Base-by-base conservation (phyloP, 1,284 basidiomycete species). In the Fomitopsis pinicola region DNA sequence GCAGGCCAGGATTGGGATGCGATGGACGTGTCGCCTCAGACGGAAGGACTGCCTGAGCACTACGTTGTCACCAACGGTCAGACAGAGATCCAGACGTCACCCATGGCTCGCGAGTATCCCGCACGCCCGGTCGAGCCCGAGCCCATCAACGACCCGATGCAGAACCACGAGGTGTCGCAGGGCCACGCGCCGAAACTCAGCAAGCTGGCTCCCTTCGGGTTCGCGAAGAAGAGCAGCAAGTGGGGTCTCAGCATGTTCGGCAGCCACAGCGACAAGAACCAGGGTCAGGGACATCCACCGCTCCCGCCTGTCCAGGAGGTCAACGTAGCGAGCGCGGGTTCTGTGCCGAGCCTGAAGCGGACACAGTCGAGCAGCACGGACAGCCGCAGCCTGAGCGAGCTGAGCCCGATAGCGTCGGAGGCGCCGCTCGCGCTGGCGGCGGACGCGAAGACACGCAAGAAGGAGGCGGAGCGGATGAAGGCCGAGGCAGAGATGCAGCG, bases 401-500 rank as follows among this genome's bases (percentile, higher is more conserved):
- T 77, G 26, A 81, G 82, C 36, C 79, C 80, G 6, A 61, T 67
- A 35, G 52, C 28, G 28, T 69, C 76, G 54, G 78, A 76, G 53
- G 75, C 66, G 17, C 72, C 69, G 9, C 59, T 61, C 6, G 64
- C 59, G 9, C 58, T 64, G 55, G 64, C 67, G 55, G 59, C 70
- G 62, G 93, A 97, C 72, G 82, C 88, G 62, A 95, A 96, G 80
- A 89, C 91, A 76, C 82, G 86, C 64, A 95, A 94, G 81, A 95
- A 96, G 80, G 92, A 96, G 75, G 92, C 92, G 1, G 91, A 95
- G 73, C 84, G 88, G 57, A 78, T 91, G 57, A 88, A 90, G 42
- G 86, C 87, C 61, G 94, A 98, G 74, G 91, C 92, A 30, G 94
- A 97, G 78, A 88, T 90, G 72, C 90, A 94, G 64, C 89, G 90